Base-by-base conservation (phyloP, 306 rosid species). In the Dryas drummondii region DNA sequence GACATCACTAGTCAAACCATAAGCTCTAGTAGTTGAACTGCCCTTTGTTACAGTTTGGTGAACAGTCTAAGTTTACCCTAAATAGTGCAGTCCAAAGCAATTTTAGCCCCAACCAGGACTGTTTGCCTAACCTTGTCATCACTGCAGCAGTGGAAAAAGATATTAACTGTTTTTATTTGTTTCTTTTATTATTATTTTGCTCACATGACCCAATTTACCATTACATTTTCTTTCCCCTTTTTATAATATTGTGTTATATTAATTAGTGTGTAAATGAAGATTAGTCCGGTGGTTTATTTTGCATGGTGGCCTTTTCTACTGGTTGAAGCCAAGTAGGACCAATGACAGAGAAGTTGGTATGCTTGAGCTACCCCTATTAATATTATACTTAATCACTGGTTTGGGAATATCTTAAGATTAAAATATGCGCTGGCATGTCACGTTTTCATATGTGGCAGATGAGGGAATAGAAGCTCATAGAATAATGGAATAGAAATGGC, bases 351-450 rank as follows among this genome's bases (percentile, higher is more conserved):
- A 51, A 37, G 14, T 32, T 7, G 9, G 32, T 51, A 8, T 52
- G 50, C 62, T 70, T 70, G 45, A 17, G 75, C 12, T 19, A 54
- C 48, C 71, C 63, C 70, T 51, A 45, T 54, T 44, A 32, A 32
- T 32, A 56, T 70, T 56, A 32, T 4, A 72, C 55, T 4, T 71
- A 27, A 75, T 76, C 51, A 69, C 49, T 71, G 6, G 66, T 67
- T 78, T 49, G 60, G 76, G 55, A 40, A 66, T 40, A n/a, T 81
- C 74, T 63, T 13, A 42, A 19, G 32, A 6, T 46, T 71, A 26
- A 68, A 72, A 68, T 8, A 57, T 71, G 49, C 26, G 51, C 17
- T 66, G 85, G 80, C 75, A 83, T 59, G 80, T 76, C 71, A 45
- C 71, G 62, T 76, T 63, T 19, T 60, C 53, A 58, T 67, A 60